Percentiles rank a stretch among this genome's conserved stretches.
Evolutionary conservation across 164 flowering plant species (phyloP).

Genomic region (Liriodendron chinense): DNA sequence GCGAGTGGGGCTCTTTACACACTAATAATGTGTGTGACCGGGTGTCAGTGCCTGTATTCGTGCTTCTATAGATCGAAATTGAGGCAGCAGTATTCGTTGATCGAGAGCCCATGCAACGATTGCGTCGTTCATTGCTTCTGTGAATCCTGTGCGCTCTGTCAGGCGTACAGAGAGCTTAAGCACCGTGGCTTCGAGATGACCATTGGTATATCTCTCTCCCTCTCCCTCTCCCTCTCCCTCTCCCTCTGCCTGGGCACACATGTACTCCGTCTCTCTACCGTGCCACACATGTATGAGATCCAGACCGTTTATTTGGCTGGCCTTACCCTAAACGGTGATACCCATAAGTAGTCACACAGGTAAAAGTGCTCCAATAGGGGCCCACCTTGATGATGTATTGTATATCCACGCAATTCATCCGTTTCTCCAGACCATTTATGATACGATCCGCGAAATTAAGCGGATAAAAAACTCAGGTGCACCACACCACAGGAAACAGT

Average conservation of each 20-base stretch:
- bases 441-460: too few species aligned
- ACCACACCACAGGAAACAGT: too few species aligned
- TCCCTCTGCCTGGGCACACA: background rate
- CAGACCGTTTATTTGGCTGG: too few species aligned
- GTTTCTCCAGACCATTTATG: too few species aligned
- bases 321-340: too few species aligned
- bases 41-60: conserved; percentile 14
- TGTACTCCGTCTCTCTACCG: too few species aligned
- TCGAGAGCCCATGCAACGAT: conserved; percentile 10
- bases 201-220: conserved; percentile 10
- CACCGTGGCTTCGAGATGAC: conserved; percentile 17
- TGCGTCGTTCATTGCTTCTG: conserved; percentile 15
- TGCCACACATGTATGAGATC: too few species aligned
- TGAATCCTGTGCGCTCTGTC: conserved; percentile 19
- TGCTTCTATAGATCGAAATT: conserved; percentile 21
- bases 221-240: conserved; percentile 4
- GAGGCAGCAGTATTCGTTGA: conserved; percentile 14
- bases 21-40: conserved; percentile 5
- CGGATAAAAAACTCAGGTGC: too few species aligned
- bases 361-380: too few species aligned
- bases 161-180: conserved; percentile 19
- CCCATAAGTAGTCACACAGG: too few species aligned
- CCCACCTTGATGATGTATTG: too few species aligned
- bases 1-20: conserved; percentile 15
- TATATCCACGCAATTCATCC: too few species aligned